Evolutionary conservation across 306 rosid genomes (phyloP).

Genomic region (Ziziphus jujuba): DNA sequence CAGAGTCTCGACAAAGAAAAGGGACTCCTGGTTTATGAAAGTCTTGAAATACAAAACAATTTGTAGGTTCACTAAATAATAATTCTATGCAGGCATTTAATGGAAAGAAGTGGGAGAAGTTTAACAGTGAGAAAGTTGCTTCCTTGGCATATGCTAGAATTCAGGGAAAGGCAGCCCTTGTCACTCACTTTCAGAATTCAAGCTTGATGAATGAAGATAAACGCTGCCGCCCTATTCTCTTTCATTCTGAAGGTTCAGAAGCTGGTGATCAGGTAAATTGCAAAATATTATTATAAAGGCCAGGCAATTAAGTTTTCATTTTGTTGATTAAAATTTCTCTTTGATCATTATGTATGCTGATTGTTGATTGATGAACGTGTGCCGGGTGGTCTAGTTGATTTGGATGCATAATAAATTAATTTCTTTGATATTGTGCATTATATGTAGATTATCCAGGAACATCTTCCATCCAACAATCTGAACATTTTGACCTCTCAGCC

Average conservation of each 20-base stretch:
- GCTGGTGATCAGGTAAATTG: slow-evolving; percentile 61
- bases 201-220: slow-evolving; percentile 95
- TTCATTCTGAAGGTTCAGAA: slow-evolving; percentile 78
- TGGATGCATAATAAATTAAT: neutral
- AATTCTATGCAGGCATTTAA: slow-evolving; percentile 65
- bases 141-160: slow-evolving; percentile 86
- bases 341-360: too few relatives aligned
- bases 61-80: neutral
- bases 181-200: slow-evolving; percentile 87
- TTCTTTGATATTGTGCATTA: slow-evolving; percentile 6
- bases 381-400: neutral
- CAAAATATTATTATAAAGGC: neutral
- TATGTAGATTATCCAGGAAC: slow-evolving; percentile 58
- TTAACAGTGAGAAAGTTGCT: slow-evolving; percentile 89
- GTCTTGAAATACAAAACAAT: neutral
- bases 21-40: slow-evolving; percentile 3
- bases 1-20: neutral
- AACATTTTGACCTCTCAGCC: slow-evolving; percentile 39
- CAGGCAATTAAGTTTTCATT: neutral
- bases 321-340: neutral
- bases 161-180: slow-evolving; percentile 93
- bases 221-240: slow-evolving; percentile 90
- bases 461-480: slow-evolving; percentile 59
- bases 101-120: slow-evolving; percentile 95
- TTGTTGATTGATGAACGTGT: neutral